Percentiles rank a stretch among this genome's conserved stretches.
These are phyloP conservation scores for Canariomyces notabilis DNA, from an alignment of 2,329 filamentous ascomycete genomes.

Conservation along the genomic window DNA sequence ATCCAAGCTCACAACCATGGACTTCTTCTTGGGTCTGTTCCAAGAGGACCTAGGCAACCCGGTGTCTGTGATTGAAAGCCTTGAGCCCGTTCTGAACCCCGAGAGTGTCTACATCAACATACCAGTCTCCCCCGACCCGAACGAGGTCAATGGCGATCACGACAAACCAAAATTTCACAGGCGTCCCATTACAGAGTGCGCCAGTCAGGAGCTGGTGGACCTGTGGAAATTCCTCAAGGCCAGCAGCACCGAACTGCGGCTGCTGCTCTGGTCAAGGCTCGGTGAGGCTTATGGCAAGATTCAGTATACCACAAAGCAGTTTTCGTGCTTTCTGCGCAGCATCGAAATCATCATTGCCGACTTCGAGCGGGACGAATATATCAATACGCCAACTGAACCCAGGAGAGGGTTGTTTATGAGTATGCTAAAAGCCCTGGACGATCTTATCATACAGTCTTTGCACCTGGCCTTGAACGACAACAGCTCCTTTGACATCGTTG, in stretches of 20 bases:
- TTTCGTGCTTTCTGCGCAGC: slow-evolving; percentile 80
- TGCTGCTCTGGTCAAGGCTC: slow-evolving; percentile 89
- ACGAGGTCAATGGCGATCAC: slow-evolving; percentile 20
- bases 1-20: slow-evolving; percentile 88
- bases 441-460: slow-evolving; percentile 67
- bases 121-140: slow-evolving; percentile 12
- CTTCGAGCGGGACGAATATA: slow-evolving; percentile 58
- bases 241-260: slow-evolving; percentile 73
- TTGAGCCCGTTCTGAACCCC: slow-evolving; percentile 87
- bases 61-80: slow-evolving; percentile 77
- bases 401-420: slow-evolving; percentile 68
- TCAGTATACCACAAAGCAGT: slow-evolving; percentile 77
- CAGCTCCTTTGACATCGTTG: slow-evolving; percentile 74
- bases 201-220: slow-evolving; percentile 60
- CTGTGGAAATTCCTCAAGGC: slow-evolving; percentile 80
- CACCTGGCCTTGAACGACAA: slow-evolving; percentile 62
- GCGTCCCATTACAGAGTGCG: slow-evolving; percentile 46
- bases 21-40: slow-evolving; percentile 90
- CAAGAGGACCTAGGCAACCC: slow-evolving; percentile 77
- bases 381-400: slow-evolving; percentile 53
- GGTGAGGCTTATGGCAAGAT: slow-evolving; percentile 84
- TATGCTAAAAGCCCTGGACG: slow-evolving; percentile 74
- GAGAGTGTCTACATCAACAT: slow-evolving; percentile 45
- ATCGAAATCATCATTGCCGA: slow-evolving; percentile 74
- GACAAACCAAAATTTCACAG: slow-evolving; percentile 23